These are phyloP conservation scores for Perkinsela sp. DNA, from an alignment of 208 protist species.

Conservation along the genomic window DNA sequence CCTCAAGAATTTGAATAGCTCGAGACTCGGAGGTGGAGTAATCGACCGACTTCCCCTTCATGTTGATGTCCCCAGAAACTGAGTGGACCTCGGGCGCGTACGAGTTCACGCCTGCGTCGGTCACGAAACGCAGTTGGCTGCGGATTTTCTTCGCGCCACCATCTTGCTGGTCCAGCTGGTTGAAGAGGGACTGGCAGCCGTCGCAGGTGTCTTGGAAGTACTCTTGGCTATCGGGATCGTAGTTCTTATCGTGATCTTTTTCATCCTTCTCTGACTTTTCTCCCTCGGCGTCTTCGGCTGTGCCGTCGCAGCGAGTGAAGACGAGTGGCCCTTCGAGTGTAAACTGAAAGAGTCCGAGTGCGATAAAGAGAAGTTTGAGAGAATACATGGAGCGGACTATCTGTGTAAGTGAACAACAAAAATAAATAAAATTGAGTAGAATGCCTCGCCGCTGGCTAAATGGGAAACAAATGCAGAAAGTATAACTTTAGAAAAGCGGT, in stretches of 20 bases:
- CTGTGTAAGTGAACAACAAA: too few species aligned
- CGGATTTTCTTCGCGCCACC: not conserved
- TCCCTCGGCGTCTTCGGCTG: not conserved
- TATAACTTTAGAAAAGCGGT: too few species aligned
- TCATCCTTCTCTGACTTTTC: not conserved
- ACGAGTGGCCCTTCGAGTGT: too few species aligned
- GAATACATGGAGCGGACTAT: too few species aligned
- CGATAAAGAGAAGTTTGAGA: too few species aligned
- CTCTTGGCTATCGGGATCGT: not conserved
- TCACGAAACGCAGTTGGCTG: not conserved
- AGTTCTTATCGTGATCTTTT: not conserved
- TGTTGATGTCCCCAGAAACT: not conserved
- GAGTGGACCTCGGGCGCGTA: not conserved
- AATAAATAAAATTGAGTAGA: too few species aligned
- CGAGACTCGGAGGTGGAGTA: not conserved
- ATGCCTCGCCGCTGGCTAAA: too few species aligned
- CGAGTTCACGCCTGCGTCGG: not conserved
- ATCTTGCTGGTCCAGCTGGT: not conserved
- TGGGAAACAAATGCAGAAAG: too few species aligned
- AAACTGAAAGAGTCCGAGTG: too few species aligned
- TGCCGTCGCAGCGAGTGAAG: not conserved
- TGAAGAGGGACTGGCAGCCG: not conserved
- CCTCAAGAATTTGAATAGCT: not conserved
- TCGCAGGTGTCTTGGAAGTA: not conserved
- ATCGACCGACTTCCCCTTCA: not conserved